Conservation (phyloP, 306 rosid genomes). For the Medicago ruthenica region DNA sequence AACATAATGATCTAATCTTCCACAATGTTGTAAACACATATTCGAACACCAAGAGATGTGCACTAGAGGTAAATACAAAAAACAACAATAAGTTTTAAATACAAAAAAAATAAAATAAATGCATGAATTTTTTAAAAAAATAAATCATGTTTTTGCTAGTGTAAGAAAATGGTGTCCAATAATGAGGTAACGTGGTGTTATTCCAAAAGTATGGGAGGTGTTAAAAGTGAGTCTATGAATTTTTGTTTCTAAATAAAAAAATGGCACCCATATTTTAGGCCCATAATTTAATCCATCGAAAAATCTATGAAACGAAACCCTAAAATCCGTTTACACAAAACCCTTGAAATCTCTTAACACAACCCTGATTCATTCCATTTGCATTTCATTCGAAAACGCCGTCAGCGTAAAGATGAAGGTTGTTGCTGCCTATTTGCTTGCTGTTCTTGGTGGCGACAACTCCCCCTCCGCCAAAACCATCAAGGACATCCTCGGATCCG, state of each 20-base stretch:
- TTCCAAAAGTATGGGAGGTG: neutral
- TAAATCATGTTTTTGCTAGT: no score
- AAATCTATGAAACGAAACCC: neutral
- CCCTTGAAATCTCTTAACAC: neutral
- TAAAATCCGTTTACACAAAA: neutral
- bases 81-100: no score
- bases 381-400: neutral
- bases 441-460: constrained; percentile 66
- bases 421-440: constrained; percentile 66
- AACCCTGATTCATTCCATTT: no score
- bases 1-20: no score
- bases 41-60: no score
- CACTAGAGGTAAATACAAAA: no score
- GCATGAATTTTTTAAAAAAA: no score
- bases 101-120: no score
- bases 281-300: neutral
- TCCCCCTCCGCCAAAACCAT: constrained; percentile 51
- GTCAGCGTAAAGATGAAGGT: constrained; percentile 62
- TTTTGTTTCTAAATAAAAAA: neutral
- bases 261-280: neutral
- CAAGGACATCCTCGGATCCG: constrained; percentile 55
- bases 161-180: no score
- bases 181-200: no score
- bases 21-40: no score
- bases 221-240: neutral